Conservation (phyloP, 306 rosid genomes). For the Trichosanthes cucumerina region DNA sequence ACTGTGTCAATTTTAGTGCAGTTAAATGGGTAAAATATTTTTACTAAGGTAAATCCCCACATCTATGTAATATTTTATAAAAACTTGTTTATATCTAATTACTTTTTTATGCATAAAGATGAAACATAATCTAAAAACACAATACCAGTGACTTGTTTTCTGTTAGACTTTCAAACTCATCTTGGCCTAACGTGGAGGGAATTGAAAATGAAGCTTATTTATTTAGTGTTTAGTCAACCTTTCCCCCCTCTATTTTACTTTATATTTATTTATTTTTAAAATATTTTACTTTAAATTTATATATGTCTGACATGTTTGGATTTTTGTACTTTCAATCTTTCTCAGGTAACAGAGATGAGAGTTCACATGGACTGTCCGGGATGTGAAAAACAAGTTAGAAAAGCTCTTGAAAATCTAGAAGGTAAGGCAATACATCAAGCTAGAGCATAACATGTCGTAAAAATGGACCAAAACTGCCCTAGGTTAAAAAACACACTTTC, state of each 20-base stretch:
- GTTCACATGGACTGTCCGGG: constrained; percentile 63
- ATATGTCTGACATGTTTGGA: neutral
- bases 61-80: too few species aligned
- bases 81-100: neutral
- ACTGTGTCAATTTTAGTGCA: neutral
- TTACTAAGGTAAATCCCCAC: too few species aligned
- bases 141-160: neutral
- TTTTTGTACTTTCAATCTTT: neutral
- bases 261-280: neutral
- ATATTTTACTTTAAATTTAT: neutral
- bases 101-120: neutral
- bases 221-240: neutral
- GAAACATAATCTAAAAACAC: neutral
- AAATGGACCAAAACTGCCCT: neutral
- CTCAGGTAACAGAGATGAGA: constrained; percentile 49
- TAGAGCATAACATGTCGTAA: neutral
- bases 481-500: neutral
- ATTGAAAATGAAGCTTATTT: neutral
- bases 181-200: neutral
- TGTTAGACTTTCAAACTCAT: neutral
- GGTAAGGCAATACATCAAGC: constrained; percentile 17
- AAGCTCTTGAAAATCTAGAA: constrained; percentile 39
- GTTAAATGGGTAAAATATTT: too few species aligned
- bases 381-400: constrained; percentile 52
- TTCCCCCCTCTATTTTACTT: neutral